Evolutionary conservation across 805 yeast genomes (phyloP).

Genomic region (Grigorovia transvaalensis): DNA sequence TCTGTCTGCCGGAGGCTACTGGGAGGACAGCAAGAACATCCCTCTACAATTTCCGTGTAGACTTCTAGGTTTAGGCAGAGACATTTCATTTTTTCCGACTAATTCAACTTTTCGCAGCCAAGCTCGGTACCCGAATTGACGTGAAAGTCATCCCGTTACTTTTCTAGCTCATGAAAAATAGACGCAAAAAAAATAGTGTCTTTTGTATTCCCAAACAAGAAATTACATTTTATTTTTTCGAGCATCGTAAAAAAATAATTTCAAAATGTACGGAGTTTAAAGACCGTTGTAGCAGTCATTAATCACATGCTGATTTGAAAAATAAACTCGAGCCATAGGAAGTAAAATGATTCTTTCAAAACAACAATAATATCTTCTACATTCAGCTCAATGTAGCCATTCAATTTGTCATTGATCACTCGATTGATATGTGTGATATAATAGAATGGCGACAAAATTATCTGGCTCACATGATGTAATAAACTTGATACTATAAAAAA

Average conservation of each 20-base stretch:
- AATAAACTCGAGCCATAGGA: neutral
- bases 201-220: too few species aligned
- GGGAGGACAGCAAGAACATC: too few species aligned
- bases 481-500: neutral
- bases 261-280: neutral
- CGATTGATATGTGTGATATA: slow-evolving; percentile 1
- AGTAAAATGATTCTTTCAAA: neutral
- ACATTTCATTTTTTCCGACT: too few species aligned
- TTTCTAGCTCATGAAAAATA: too few species aligned
- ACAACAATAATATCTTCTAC: neutral
- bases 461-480: neutral
- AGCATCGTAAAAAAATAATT: too few species aligned
- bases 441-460: neutral
- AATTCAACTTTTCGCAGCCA: too few species aligned
- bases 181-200: too few species aligned
- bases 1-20: too few species aligned
- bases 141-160: too few species aligned
- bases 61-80: too few species aligned
- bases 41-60: too few species aligned
- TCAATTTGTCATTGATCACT: neutral
- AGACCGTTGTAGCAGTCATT: neutral
- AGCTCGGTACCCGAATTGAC: too few species aligned
- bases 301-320: neutral
- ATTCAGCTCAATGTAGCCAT: neutral
- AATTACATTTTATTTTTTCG: neutral